Conservation (phyloP, 345 rosid species). For the Ceriops decandra region DNA sequence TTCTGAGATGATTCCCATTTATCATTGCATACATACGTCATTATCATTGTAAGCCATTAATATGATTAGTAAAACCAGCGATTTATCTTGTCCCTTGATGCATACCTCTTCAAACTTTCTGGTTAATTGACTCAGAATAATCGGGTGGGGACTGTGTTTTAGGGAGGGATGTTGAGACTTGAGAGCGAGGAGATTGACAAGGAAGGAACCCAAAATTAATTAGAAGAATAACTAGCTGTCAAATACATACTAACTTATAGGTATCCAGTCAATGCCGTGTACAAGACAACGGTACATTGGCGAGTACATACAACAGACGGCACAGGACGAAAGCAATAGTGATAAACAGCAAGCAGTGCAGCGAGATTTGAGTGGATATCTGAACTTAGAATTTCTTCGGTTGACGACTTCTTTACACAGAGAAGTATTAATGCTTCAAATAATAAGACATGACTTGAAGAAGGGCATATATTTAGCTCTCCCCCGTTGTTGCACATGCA, state of each 20-base stretch:
- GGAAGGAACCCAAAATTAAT: background rate
- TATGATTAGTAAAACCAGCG: too few relatives aligned
- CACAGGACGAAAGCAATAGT: slow-evolving; percentile 10
- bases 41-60: too few relatives aligned
- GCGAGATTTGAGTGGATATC: slow-evolving; percentile 5
- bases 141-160: too few relatives aligned
- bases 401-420: slow-evolving; percentile 4
- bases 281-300: background rate
- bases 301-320: slow-evolving; percentile 1
- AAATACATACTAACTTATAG: background rate
- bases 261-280: background rate
- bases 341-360: background rate
- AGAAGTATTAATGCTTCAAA: slow-evolving; percentile 18
- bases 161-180: too few relatives aligned
- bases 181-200: too few relatives aligned
- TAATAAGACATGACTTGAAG: slow-evolving; percentile 7
- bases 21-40: too few relatives aligned
- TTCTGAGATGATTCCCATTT: too few relatives aligned
- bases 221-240: background rate
- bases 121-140: too few relatives aligned
- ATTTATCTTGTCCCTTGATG: too few relatives aligned
- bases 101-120: too few relatives aligned
- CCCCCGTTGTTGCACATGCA: slow-evolving; percentile 13
- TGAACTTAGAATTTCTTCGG: background rate
- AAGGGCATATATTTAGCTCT: slow-evolving; percentile 6